Conservation (phyloP, 345 rosid species). For the Corymbia maculata region DNA sequence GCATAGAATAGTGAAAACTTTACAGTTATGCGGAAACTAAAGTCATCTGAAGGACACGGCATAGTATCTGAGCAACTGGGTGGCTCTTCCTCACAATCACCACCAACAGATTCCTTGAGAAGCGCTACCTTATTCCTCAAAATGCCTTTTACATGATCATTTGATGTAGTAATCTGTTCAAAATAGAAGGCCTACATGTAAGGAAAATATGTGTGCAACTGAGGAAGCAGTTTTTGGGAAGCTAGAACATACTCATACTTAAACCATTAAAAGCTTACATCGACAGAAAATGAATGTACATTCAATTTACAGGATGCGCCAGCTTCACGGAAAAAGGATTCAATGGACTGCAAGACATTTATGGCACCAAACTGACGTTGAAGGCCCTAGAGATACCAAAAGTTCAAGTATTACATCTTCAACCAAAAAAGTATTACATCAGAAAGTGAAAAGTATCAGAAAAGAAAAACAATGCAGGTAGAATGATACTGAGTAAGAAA, state of each 20-base stretch:
- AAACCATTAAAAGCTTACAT: slow-evolving; percentile 38
- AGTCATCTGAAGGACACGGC: slow-evolving; percentile 14
- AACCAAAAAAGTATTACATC: neutral
- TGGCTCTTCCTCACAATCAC: neutral
- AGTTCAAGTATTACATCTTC: neutral
- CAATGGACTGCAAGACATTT: slow-evolving; percentile 55
- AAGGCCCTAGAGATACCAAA: slow-evolving; percentile 33
- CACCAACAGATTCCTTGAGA: slow-evolving; percentile 8
- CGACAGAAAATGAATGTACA: slow-evolving; percentile 38
- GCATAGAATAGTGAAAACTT: slow-evolving; percentile 3
- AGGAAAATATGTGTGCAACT: neutral
- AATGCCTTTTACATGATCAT: slow-evolving; percentile 39
- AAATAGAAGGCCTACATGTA: neutral
- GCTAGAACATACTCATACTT: neutral
- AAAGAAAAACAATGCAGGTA: neutral
- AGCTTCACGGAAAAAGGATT: slow-evolving; percentile 38
- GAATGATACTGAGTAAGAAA: neutral
- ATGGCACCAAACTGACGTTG: slow-evolving; percentile 64
- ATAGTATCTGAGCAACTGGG: slow-evolving; percentile 7
- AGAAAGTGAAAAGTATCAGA: neutral
- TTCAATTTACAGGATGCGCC: slow-evolving; percentile 68
- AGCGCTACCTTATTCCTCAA: slow-evolving; percentile 20
- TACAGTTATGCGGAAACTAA: slow-evolving; percentile 47
- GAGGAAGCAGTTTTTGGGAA: neutral
- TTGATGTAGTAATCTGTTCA: slow-evolving; percentile 44